Evolutionary conservation across 140 eudicot species (phyloP), one percentile per base, ranked within the genome.

Genomic region (Flaveria floridana): DNA sequence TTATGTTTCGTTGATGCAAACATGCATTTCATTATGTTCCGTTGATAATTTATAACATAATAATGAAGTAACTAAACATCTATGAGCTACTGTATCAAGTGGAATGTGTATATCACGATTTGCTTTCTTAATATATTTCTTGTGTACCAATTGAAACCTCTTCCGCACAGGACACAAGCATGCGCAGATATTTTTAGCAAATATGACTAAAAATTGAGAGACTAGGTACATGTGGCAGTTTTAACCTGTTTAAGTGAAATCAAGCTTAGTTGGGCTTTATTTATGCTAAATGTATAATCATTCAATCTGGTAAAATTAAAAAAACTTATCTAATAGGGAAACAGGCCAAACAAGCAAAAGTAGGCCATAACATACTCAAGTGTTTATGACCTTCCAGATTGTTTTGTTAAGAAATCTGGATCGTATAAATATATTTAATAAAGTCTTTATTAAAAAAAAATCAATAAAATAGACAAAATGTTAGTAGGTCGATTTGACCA

Each of bases 1-100:
- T 37, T 65, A 61, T 64, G 52, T 26, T 20, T 18, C 20, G 51
- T 16, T 55, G 41, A 56, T 93, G 88, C 82, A 83, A 53, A 82
- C 51, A 78, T 7, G 53, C 58, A 81, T 41, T 56, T 50, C 21
- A 68, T 37, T 66, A 61, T 64, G 53, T 28, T 20, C 15, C 20
- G 34, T 16, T 55, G 28, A 56, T 30, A 57, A 39, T 4, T 21
- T 3, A 28, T 14, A 30, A 68, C 41, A 58, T 12, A 18, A 46
- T 46, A 52, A 34, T 25, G 37, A 16, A 19, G 14, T 19, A 7
- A 65, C 42, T 30, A 59, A 25, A 75, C 62, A 70, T 30, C 62
- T 70, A 23, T n/a, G 26, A 70, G 26, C 47, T 50, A 25, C 26
- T 37, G 37, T 48, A 50, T 70, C 52, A 58, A 51, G 51, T 10